Evolutionary conservation across 208 protist genomes (phyloP), one percentile per base, ranked within the genome.

Genomic region (Sergeia podlipaevii): DNA sequence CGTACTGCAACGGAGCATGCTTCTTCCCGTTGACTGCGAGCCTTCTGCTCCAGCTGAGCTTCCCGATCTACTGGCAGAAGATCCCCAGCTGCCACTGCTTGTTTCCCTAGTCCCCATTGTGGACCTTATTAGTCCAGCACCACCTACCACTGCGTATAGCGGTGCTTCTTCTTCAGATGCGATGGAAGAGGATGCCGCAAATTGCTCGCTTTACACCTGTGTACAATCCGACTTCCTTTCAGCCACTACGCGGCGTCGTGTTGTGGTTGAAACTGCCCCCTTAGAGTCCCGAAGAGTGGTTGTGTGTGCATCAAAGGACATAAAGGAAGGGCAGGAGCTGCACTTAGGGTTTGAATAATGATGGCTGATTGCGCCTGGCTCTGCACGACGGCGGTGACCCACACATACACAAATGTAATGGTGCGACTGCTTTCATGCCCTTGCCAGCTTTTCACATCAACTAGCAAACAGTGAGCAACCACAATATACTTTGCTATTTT

Each of bases 181-280:
- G 23, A 2, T 37, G 0, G 32, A 5, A n/a, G 41, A 42, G 2
- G 46, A 11, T 11, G 33, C n/a, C 23, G 48, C 21, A 18, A 95
- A 95, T 65, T 95, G 84, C 60, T 33, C 66, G 3, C 49, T 95
- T 21, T 70, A 81, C 34, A 95, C 88, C 0, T 95, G 88, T 46
- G 68, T 73, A 21, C 70, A 88, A 53, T 73, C 83, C 3, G 73
- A 85, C 28, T 91, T 89, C 62, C 6, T 90, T n/a, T 84, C 77
- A 1, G 23, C 78, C 3, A 46, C 59, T 6, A 88, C 64, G 29
- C 69, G 80, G 13, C 70, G 80, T 5, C 78, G 77, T 23, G 63
- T 88, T 4, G 44, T 89, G 8, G 41, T 86, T 26, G 80, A 89
- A 42, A 72, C 74, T 2, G 62, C 55, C 0, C 78, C 77, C 2